Evolutionary conservation across 495 filamentous ascomycete genomes (phyloP), one percentile per base, ranked within the genome.

Genomic region (Glutinoglossum americanum): DNA sequence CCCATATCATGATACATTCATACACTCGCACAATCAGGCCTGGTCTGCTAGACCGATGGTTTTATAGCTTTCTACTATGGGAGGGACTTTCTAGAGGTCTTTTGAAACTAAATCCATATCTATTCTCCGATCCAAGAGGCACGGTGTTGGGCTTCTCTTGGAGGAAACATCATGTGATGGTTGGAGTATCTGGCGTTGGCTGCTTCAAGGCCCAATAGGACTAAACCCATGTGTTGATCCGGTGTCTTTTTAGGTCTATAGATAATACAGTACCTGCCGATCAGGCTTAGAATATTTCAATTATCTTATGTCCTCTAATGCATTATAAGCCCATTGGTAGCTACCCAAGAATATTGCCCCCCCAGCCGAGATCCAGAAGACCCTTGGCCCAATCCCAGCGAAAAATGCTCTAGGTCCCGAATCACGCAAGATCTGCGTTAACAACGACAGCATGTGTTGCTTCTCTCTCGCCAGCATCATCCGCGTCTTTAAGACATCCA

Each of bases 401-500:
- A 93, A 93, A 66, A 96, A 89, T 19, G 84, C 86, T 54, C 80
- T 74, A 5, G 80, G 62, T 0, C 93, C 93, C 59, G 77, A 74
- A 62, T 86, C 81, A 49, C 70, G 72, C 61, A 86, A 71, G 45
- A 97, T 84, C 27, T 76, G 72, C 55, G 68, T 71, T 60, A 90
- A 70, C 57, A 94, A 73, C 23, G 70, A 69, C 47, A 69, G 62
- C 25, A 85, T 72, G 13, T 75, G 70, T 62, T 80, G 74, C 51
- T 76, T 75, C 47, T 76, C 69, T 21, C 27, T 65, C 27, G 84
- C 82, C 65, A 98, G 71, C 92, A 98, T 98, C 69, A 98, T 79
- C 59, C 92, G 74, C 60, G 92, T 98, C 76, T 98, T 98, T 60
- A 97, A 76, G 62, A 97, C 92, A 71, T 98, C 92, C 61, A 98